These are phyloP conservation scores for Castanea sativa DNA, from an alignment of 306 rosid species.

Conservation along the genomic window DNA sequence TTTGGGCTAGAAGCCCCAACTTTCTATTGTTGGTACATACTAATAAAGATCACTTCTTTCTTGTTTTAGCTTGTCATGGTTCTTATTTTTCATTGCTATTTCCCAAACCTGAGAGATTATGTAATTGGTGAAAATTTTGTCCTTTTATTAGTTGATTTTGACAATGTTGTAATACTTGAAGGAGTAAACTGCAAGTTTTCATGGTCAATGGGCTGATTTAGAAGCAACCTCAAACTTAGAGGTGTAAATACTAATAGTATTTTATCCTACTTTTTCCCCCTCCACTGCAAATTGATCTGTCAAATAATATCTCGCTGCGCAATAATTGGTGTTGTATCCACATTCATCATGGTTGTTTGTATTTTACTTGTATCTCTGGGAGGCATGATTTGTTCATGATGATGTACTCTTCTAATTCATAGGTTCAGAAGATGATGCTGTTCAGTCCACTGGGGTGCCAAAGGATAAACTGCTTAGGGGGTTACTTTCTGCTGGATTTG, in stretches of 20 bases:
- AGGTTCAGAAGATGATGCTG: slow-evolving; percentile 32
- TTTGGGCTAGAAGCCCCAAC: too few relatives aligned
- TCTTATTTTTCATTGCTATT: not conserved
- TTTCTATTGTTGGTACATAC: not conserved
- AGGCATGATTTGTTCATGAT: not conserved
- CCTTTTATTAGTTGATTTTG: not conserved
- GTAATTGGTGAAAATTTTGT: not conserved
- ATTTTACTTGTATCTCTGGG: not conserved
- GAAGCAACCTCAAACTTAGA: too few relatives aligned
- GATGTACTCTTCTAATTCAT: slow-evolving; percentile 17
- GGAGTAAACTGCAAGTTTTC: too few relatives aligned
- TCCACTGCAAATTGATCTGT: not conserved
- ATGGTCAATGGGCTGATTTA: too few relatives aligned
- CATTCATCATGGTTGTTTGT: not conserved
- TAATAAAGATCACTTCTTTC: not conserved
- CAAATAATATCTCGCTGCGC: not conserved
- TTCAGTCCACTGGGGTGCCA: slow-evolving; percentile 25
- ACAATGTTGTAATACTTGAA: too few relatives aligned
- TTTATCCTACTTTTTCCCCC: not conserved
- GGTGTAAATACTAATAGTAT: too few relatives aligned
- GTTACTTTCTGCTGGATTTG: slow-evolving; percentile 52
- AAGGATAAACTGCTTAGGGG: slow-evolving; percentile 50
- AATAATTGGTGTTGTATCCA: not conserved
- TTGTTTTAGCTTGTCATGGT: not conserved
- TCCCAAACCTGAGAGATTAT: not conserved